Evolutionary conservation across 2,329 filamentous ascomycete species (phyloP), one percentile per base, ranked within the genome.

Genomic region (Daldinia sp.): DNA sequence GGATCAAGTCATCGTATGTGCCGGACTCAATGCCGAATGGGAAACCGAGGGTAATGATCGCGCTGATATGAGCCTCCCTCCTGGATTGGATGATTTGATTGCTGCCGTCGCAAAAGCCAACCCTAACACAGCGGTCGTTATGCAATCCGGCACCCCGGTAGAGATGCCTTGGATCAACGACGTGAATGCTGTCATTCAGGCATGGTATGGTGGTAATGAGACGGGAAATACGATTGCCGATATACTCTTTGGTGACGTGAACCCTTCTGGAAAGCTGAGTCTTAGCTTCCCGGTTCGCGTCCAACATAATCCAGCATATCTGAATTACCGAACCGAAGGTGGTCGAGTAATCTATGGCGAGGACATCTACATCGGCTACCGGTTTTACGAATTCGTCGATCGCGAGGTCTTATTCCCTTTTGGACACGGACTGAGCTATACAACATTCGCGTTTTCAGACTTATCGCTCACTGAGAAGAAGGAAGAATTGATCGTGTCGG

Each of bases 171-270:
- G 90, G 90, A 82, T 87, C 1, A 77, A 82, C 15, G 79, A 84
- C 35, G 86, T 87, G 1, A 78, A 80, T 6, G 87, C 89, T 1
- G 82, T 94, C 1, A 76, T 94, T 1, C 91, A 95, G 75, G 92
- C 92, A 6, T 96, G 92, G 92, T 96, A 94, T 75, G 92, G 92
- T 67, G 93, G 93, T n/a, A 93, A 96, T 75, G 93, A 96, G 81
- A 91, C 90, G 4, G 93, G 93, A 5, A 93, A 94, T 75, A 90
- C 89, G 10, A 90, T 97, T 68, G 92, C 91, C 0, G 92, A 95
- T 72, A 85, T 95, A 1, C 83, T 95, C 18, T 92, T 93, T 70
- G 93, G 92, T 54, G 87, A 90, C 68, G 86, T 88, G 53, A 94
- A 92, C 76, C 93, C 93, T 0, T 90, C 88, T 50, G 92, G 89